Base-by-base conservation (phyloP, 768 basidiomycete genomes). In the Lentinula aciculospora region DNA sequence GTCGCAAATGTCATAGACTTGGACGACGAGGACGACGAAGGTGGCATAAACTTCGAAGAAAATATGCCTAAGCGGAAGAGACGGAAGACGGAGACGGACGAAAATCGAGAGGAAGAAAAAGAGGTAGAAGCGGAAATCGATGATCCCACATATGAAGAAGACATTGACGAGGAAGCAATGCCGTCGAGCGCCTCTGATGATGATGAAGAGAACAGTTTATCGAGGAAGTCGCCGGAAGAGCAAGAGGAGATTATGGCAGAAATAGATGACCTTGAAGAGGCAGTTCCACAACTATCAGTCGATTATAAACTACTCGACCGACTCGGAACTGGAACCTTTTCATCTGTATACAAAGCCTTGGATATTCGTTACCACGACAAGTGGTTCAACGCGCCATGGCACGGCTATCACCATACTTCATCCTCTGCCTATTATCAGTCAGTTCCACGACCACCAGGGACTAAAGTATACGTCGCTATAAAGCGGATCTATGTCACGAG, bases 401-500 rank as follows among this genome's bases (percentile, higher is more conserved):
- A 83, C 31, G 87, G 87, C 0, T 69, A 73, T 46, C 88, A 89
- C 64, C 80, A 82, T 1, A 71, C 78, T 2, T 67, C 72, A 6
- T 89, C 87, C 25, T 86, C 85, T 9, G 85, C 88, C 32, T 72
- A 83, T 65, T 82, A 85, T 64, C 88, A 89, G 63, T 80, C 81
- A 1, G 67, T 64, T 36, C 72, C 68, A 31, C 77, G 68, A 21
- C 69, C 76, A 0, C 62, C 62, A 27, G 77, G 70, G 10, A 72
- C 71, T 29, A 85, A 84, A 61, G 83, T 87, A 4, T 94, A 88
- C 64, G 94, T 98, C 39, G 97, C 97, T 0, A 75, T 99, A 67
- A 98, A 99, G 75, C 83, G 95, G 61, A 98, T 99, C 69, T 93
- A 98, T 68, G 95, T 94, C 9, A 98, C 97, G 0, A 95, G 93